phyloP scores from a whole-genome alignment of 305 asterid genomes.

The Rubia tinctorum region DNA sequence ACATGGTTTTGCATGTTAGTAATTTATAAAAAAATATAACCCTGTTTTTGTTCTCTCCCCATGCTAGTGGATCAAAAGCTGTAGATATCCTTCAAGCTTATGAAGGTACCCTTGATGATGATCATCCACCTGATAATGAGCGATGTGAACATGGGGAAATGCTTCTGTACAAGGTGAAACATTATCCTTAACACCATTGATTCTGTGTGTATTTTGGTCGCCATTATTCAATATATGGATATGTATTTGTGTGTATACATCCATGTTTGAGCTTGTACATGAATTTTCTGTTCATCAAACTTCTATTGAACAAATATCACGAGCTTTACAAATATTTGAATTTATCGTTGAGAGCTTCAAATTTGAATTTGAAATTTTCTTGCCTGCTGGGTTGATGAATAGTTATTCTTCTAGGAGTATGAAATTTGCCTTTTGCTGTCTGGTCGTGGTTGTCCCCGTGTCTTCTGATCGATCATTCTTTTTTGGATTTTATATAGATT shows the following conservation, averaged over 20 bases:
- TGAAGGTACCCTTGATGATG: slow-evolving; percentile 99
- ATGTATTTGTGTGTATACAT: not conserved
- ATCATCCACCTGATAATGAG: slow-evolving; percentile 95
- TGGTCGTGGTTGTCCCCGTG: no score
- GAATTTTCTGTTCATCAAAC: not conserved
- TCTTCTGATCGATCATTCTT: not conserved
- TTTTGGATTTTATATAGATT: not conserved
- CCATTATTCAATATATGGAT: not conserved
- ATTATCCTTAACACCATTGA: not conserved
- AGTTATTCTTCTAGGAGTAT: no score
- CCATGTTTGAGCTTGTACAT: not conserved
- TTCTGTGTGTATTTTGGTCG: not conserved
- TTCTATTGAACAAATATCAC: not conserved
- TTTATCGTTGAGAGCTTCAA: not conserved
- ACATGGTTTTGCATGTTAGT: not conserved
- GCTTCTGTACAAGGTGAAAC: slow-evolving; percentile 95
- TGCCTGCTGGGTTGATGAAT: not conserved
- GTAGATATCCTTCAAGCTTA: slow-evolving; percentile 96
- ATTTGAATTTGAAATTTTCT: not conserved
- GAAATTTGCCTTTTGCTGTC: not conserved
- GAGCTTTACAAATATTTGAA: not conserved
- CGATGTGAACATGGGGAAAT: slow-evolving; percentile 95
- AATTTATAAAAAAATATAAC: not conserved
- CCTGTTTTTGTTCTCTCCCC: slow-evolving; percentile 11
- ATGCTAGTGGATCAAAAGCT: slow-evolving; percentile 80